phyloP scores from a whole-genome alignment of 345 rosid genomes.

The Brassica rapa region DNA sequence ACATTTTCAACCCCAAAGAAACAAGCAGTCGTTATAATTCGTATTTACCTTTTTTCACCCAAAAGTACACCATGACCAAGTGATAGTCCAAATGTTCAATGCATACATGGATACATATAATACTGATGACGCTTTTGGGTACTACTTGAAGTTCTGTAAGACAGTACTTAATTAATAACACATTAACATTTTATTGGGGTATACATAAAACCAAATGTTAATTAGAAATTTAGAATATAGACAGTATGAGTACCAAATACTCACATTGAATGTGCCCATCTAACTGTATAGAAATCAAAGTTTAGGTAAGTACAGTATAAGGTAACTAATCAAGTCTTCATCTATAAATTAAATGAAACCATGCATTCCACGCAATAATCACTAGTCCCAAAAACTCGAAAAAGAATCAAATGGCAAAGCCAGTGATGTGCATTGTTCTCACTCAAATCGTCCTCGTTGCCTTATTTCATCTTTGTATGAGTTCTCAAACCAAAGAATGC shows the following conservation, averaged over 20 bases:
- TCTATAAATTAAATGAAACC: slow-evolving; percentile 19
- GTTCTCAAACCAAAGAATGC: slow-evolving; percentile 35
- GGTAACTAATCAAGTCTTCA: slow-evolving; percentile 5
- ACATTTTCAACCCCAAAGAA: not conserved
- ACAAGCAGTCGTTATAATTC: not conserved
- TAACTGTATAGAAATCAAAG: not conserved
- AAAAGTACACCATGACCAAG: not conserved
- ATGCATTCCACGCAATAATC: slow-evolving; percentile 9
- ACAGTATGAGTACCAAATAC: not conserved
- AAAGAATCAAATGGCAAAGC: slow-evolving; percentile 41
- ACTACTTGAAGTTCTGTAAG: not conserved
- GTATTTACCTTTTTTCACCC: not conserved
- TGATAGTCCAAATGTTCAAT: not conserved
- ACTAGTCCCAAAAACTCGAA: not conserved
- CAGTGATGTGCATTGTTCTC: slow-evolving; percentile 27
- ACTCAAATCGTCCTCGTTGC: slow-evolving; percentile 39
- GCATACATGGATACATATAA: not conserved
- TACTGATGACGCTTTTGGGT: not conserved
- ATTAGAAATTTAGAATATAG: not conserved
- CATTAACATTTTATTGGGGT: not conserved
- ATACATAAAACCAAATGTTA: not conserved
- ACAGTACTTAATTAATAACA: not conserved
- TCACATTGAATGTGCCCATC: slow-evolving; percentile 9
- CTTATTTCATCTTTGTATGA: slow-evolving; percentile 51
- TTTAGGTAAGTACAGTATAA: slow-evolving; percentile 10